Evolutionary conservation across 2,329 filamentous ascomycete species (phyloP), one percentile per base, ranked within the genome.

Genomic region (Penicillium sp.): DNA sequence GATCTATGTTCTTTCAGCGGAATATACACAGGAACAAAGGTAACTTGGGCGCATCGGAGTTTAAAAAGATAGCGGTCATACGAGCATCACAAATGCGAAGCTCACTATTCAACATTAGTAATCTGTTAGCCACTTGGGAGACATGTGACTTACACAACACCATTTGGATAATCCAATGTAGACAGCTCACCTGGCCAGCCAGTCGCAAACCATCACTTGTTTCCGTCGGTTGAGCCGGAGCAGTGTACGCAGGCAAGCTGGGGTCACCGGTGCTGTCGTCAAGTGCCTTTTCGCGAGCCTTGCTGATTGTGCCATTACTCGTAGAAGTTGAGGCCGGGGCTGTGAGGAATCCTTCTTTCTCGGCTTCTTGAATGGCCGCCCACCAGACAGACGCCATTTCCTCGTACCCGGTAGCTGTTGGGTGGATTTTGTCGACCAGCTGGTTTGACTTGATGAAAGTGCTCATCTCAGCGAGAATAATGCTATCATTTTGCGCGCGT

Each of bases 331-430:
- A 10, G 1, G 18, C 16, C 11, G 39, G 51, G 3, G 31, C 32
- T 14, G 39, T 29, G 11, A 44, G 46, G 10, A 50, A 18, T 1
- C 53, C 51, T 40, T 67, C 57, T 0, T 21, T 42, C 18, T 62
- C 48, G 0, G 66, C 66, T 8, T 56, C 45, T 13, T 56, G 38
- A 9, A 69, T 58, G 1, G 64, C 66, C 4, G 55, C 59, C 59
- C 62, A 67, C 67, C 67, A 69, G 0, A 69, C 61, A 1, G 56
- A 55, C 10, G 66, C 65, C 67, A 69, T 69, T 29, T 58, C 48
- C 18, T 48, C 44, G n/a, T 69, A 69, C 10, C 65, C 67, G 3
- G 36, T 3, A 13, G 62, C 63, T 18, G 51, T 57, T 1, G 66
- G 67, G 18, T 69, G 67, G 2, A 58, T 64, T 2, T 49, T 53